A percentile compares a stretch with the other conserved stretches of the same genome.
Conservation (phyloP, 2,329 filamentous ascomycete genomes). For the Aspergillus pseudoviridinutans region DNA sequence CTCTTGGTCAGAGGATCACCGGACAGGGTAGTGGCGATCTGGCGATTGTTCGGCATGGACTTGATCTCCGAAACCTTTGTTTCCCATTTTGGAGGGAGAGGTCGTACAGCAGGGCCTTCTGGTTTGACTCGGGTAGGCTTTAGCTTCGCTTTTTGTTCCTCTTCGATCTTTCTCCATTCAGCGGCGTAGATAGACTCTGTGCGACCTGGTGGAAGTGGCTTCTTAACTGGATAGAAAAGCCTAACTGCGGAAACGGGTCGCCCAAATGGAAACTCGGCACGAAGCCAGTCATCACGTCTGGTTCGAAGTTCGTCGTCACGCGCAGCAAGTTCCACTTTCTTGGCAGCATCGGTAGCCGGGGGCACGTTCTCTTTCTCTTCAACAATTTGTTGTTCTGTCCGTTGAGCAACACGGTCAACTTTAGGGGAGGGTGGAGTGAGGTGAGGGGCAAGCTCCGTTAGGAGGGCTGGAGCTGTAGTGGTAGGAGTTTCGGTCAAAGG, state of each 20-base stretch:
- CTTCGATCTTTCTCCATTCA: constrained; percentile 25
- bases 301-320: constrained; percentile 7
- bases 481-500: constrained; percentile 4
- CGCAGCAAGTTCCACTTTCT: background rate
- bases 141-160: constrained; percentile 20
- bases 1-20: constrained; percentile 35
- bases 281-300: constrained; percentile 18
- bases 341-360: background rate
- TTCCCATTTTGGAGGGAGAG: constrained; percentile 36
- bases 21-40: constrained; percentile 29
- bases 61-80: constrained; percentile 28
- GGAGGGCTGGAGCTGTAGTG: background rate
- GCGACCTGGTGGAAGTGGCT: constrained; percentile 24
- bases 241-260: constrained; percentile 28
- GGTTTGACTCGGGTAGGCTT: constrained; percentile 18
- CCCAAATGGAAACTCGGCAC: constrained; percentile 18
- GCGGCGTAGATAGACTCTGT: constrained; percentile 26
- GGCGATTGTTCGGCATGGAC: constrained; percentile 18
- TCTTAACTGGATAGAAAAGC: constrained; percentile 19
- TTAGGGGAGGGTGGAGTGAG: constrained; percentile 7
- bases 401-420: background rate
- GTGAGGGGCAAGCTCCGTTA: constrained; percentile 1
- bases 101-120: constrained; percentile 31
- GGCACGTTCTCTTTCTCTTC: constrained; percentile 18
- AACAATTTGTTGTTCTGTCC: background rate